phyloP scores from a whole-genome alignment of 208 protist species.

The Wallacemonas sp. region DNA sequence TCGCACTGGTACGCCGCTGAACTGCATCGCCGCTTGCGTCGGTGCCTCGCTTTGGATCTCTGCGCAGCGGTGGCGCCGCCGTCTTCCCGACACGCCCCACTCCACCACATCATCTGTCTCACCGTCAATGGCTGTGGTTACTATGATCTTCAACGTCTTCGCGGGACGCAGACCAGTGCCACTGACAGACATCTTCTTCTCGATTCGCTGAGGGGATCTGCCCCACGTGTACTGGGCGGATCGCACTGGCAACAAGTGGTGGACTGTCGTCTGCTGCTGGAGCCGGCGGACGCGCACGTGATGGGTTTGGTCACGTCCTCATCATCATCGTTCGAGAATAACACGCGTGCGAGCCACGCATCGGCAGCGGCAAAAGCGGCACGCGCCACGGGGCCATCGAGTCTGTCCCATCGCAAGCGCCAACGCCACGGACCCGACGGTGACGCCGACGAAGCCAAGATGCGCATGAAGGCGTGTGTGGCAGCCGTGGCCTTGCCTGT shows the following conservation, averaged over 20 bases:
- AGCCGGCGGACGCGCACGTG: background rate
- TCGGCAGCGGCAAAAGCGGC: background rate
- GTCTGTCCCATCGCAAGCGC: too few relatives aligned
- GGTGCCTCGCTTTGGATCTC: slow-evolving; percentile 19
- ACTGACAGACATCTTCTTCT: too few relatives aligned
- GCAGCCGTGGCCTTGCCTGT: background rate
- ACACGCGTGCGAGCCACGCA: too few relatives aligned
- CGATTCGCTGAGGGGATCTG: too few relatives aligned
- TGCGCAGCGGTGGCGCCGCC: slow-evolving; percentile 4
- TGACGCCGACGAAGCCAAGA: too few relatives aligned
- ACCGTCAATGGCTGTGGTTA: background rate
- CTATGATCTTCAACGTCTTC: slow-evolving; percentile 1
- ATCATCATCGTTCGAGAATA: slow-evolving; percentile 7
- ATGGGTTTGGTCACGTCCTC: background rate
- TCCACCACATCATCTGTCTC: background rate
- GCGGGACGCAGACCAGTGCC: too few relatives aligned
- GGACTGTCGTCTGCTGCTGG: slow-evolving; percentile 11
- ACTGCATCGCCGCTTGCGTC: slow-evolving; percentile 37
- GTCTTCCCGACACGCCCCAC: background rate
- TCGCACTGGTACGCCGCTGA: slow-evolving; percentile 38
- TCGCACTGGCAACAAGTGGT: background rate
- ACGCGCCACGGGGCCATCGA: too few relatives aligned
- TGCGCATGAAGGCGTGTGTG: too few relatives aligned
- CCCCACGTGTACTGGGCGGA: too few relatives aligned
- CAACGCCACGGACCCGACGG: too few relatives aligned